phyloP scores from a whole-genome alignment of 805 yeast species.

The Nakazawaea pomicola region DNA sequence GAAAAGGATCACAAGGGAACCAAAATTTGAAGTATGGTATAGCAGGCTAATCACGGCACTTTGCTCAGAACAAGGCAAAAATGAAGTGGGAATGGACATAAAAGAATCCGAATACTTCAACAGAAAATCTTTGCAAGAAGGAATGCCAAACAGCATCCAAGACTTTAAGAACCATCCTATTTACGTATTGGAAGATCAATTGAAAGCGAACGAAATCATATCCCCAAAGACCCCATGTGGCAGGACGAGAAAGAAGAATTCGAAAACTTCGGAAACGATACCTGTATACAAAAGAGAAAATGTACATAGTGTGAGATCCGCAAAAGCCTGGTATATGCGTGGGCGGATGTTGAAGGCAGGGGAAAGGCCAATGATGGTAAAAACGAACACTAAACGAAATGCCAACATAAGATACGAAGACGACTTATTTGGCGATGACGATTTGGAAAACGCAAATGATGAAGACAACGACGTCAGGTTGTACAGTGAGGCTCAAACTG shows the following conservation, averaged over 20 bases:
- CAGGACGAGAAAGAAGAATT: slow-evolving; percentile 44
- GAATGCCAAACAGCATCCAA: slow-evolving; percentile 78
- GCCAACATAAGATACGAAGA: slow-evolving; percentile 20
- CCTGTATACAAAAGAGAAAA: slow-evolving; percentile 67
- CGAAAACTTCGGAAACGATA: slow-evolving; percentile 35
- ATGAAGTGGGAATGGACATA: slow-evolving; percentile 33
- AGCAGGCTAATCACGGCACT: slow-evolving; percentile 34
- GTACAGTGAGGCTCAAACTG: slow-evolving; percentile 78
- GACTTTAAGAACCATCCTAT: slow-evolving; percentile 87
- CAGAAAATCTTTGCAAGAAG: slow-evolving; percentile 65
- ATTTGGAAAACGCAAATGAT: slow-evolving; percentile 32
- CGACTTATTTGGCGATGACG: slow-evolving; percentile 25
- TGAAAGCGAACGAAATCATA: slow-evolving; percentile 68
- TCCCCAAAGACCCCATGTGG: slow-evolving; percentile 73
- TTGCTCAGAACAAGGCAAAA: slow-evolving; percentile 20
- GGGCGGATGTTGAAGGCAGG: slow-evolving; percentile 78
- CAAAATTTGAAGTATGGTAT: slow-evolving; percentile 60
- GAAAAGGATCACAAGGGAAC: slow-evolving; percentile 61
- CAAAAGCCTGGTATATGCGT: slow-evolving; percentile 79
- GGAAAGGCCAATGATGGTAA: slow-evolving; percentile 53
- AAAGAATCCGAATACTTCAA: slow-evolving; percentile 59
- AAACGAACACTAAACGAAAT: slow-evolving; percentile 19
- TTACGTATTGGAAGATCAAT: slow-evolving; percentile 73
- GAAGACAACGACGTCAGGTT: slow-evolving; percentile 56
- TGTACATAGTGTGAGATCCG: slow-evolving; percentile 60